These are phyloP conservation scores for Rhinocladiella mackenziei DNA, from an alignment of 2,329 filamentous ascomycete species.

Conservation along the genomic window DNA sequence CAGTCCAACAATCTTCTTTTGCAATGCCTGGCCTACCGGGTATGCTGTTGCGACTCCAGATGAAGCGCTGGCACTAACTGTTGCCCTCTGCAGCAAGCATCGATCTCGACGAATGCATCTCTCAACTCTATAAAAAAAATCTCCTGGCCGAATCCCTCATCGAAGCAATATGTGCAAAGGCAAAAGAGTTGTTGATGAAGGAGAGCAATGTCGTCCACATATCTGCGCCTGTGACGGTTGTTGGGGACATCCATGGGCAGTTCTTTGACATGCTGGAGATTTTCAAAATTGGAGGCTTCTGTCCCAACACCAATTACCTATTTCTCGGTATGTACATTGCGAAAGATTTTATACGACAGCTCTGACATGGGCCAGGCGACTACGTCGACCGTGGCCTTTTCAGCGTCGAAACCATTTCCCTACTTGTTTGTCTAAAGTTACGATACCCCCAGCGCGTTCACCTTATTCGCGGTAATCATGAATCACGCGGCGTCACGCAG, in stretches of 20 bases:
- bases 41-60: constrained; percentile 4
- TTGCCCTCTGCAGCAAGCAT: constrained; percentile 67
- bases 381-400: constrained; percentile 98
- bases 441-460: constrained; percentile 95
- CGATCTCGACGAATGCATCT: constrained; percentile 97
- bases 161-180: constrained; percentile 98
- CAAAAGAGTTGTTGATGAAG: constrained; percentile 97
- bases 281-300: constrained; percentile 95
- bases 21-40: constrained; percentile 28
- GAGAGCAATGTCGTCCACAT: constrained; percentile 99
- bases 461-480: constrained; percentile 95
- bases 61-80: background rate
- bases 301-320: constrained; percentile 96
- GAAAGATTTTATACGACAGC: constrained; percentile 3
- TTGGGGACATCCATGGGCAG: constrained; percentile 97
- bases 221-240: constrained; percentile 88
- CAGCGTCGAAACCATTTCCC: constrained; percentile 96
- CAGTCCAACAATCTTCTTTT: background rate
- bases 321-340: constrained; percentile 67
- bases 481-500: constrained; percentile 94
- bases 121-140: constrained; percentile 93
- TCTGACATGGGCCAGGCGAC: constrained; percentile 59
- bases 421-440: constrained; percentile 94
- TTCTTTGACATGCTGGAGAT: constrained; percentile 99
- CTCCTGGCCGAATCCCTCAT: constrained; percentile 95